Evolutionary conservation across 495 filamentous ascomycete species (phyloP).

Genomic region (Penicillium lagena): DNA sequence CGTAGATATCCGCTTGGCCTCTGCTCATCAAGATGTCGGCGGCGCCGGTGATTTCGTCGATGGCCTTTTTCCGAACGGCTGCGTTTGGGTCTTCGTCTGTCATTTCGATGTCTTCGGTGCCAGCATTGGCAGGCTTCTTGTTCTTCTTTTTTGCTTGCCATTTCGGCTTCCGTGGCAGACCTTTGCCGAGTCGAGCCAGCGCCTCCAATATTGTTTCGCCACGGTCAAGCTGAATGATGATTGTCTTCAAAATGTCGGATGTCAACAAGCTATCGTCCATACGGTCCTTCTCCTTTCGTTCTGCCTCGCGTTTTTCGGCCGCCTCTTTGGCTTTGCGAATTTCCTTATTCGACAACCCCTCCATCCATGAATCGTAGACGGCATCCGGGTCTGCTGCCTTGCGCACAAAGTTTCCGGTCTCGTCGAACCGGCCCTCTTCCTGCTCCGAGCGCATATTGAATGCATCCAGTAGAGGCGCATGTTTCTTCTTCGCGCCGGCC

Average conservation of each 20-base stretch:
- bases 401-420: slow-evolving; percentile 83
- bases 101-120: slow-evolving; percentile 56
- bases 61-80: slow-evolving; percentile 56
- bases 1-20: slow-evolving; percentile 83
- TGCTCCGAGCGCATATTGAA: slow-evolving; percentile 91
- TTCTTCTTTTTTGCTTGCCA: slow-evolving; percentile 54
- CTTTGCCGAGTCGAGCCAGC: slow-evolving; percentile 70
- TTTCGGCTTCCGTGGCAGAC: slow-evolving; percentile 53
- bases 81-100: slow-evolving; percentile 73
- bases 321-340: slow-evolving; percentile 84
- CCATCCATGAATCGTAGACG: slow-evolving; percentile 85
- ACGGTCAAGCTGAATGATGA: slow-evolving; percentile 68
- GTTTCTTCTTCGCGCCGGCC: slow-evolving; percentile 81
- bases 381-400: slow-evolving; percentile 86
- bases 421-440: slow-evolving; percentile 90
- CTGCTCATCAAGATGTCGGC: slow-evolving; percentile 78
- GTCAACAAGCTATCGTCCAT: slow-evolving; percentile 70
- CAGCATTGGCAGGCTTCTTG: slow-evolving; percentile 45
- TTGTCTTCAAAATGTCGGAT: slow-evolving; percentile 60
- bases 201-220: slow-evolving; percentile 90
- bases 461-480: slow-evolving; percentile 91
- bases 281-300: slow-evolving; percentile 58
- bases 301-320: slow-evolving; percentile 77
- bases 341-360: slow-evolving; percentile 87
- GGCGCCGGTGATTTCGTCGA: slow-evolving; percentile 79